Evolutionary conservation across 208 protist species (phyloP).

Genomic region (Crithidia brevicula): DNA sequence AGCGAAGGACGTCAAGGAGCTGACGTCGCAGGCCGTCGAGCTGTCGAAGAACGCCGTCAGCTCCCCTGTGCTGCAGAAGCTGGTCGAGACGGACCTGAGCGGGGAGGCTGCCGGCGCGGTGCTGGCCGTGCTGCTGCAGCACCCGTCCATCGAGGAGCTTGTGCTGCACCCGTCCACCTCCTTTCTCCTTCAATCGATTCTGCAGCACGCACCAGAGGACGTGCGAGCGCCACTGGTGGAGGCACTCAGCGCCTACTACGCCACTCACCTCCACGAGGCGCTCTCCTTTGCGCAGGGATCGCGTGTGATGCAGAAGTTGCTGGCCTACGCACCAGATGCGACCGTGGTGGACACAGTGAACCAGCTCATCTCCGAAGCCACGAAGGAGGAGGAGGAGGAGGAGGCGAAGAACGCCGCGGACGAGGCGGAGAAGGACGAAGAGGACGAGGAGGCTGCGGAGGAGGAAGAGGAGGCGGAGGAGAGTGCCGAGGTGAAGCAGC

Average conservation of each 20-base stretch:
- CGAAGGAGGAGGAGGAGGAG: constrained; percentile 51
- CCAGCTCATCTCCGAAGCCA: constrained; percentile 33
- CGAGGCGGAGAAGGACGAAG: background rate
- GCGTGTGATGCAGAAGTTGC: constrained; percentile 86
- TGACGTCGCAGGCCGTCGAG: constrained; percentile 27
- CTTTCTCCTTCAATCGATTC: constrained; percentile 75
- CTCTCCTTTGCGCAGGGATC: constrained; percentile 77
- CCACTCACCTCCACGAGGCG: constrained; percentile 46
- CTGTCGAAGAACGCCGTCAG: constrained; percentile 71
- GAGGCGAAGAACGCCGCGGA: constrained; percentile 36
- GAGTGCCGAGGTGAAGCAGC: constrained; percentile 23
- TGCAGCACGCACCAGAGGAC: constrained; percentile 53
- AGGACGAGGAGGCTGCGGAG: constrained; percentile 23
- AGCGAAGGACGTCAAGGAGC: constrained; percentile 30
- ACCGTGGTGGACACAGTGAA: constrained; percentile 55
- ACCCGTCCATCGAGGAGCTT: constrained; percentile 41
- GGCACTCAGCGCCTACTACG: constrained; percentile 42
- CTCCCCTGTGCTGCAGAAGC: constrained; percentile 83
- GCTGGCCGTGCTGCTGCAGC: constrained; percentile 34
- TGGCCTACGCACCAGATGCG: constrained; percentile 74
- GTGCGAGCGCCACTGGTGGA: constrained; percentile 50
- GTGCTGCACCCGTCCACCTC: constrained; percentile 59
- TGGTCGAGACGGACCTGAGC: constrained; percentile 60
- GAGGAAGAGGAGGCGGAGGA: constrained; percentile 26
- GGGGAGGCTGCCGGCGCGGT: constrained; percentile 27